Percentiles rank a stretch among this genome's conserved stretches.
Conservation (phyloP, 106 monocot genomes). For the Dendrobium huoshanense region DNA sequence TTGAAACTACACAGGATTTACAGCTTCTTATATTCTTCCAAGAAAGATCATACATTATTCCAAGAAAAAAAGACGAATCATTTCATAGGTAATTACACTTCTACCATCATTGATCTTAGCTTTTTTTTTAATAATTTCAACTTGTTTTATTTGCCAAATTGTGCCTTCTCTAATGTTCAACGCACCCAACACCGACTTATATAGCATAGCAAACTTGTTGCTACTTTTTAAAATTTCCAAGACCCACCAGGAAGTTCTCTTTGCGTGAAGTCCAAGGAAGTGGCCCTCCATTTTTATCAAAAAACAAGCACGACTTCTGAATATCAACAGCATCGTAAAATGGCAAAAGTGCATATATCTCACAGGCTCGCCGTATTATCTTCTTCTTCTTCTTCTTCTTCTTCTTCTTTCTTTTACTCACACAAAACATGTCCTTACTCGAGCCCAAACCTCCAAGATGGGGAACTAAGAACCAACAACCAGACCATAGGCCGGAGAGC, state of each 20-base stretch:
- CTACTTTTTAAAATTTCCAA: background rate
- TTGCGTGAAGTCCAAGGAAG: background rate
- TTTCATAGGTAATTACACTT: background rate
- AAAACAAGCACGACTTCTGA: background rate
- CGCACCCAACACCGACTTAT: background rate
- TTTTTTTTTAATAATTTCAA: background rate
- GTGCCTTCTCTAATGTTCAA: background rate
- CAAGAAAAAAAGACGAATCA: background rate
- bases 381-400: too few relatives aligned
- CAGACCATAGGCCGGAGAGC: background rate
- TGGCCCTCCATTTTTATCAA: background rate
- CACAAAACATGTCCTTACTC: too few relatives aligned
- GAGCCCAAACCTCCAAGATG: too few relatives aligned
- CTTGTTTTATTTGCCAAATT: background rate
- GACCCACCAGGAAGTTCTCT: background rate
- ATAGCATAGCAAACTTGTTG: background rate
- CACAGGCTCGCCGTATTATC: background rate
- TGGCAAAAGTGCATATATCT: background rate
- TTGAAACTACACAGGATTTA: background rate
- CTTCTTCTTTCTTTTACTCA: too few relatives aligned
- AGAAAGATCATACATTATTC: background rate
- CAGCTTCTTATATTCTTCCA: background rate
- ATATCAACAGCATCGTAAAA: background rate
- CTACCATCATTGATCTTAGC: background rate
- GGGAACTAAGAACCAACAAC: too few relatives aligned